A percentile compares a stretch with the other conserved stretches of the same genome.
phyloP scores from a whole-genome alignment of 2,329 filamentous ascomycete species.

The Akanthomyces lecanii region DNA sequence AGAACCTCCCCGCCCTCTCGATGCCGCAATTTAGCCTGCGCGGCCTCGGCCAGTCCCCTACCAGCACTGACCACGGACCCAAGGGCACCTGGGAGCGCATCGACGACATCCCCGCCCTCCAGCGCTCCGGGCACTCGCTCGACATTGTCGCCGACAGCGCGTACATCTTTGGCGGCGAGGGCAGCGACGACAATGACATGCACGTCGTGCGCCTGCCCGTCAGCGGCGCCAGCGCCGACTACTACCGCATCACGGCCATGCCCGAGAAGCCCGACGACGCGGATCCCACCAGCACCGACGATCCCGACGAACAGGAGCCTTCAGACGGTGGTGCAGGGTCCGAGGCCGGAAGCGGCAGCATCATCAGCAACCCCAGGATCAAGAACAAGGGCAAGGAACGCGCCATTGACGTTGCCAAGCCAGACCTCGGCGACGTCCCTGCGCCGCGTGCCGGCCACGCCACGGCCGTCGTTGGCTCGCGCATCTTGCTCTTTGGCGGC shows the following conservation, averaged over 20 bases:
- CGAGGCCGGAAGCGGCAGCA: slow-evolving; percentile 27
- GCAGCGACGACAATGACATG: slow-evolving; percentile 66
- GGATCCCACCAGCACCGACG: slow-evolving; percentile 15
- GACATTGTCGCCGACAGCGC: slow-evolving; percentile 53
- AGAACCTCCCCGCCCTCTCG: slow-evolving; percentile 40
- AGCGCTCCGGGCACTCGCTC: slow-evolving; percentile 70
- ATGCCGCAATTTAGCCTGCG: slow-evolving; percentile 14
- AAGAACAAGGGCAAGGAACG: slow-evolving; percentile 39
- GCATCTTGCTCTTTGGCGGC: slow-evolving; percentile 79
- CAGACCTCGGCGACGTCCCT: slow-evolving; percentile 48
- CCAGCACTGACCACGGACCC: slow-evolving; percentile 23
- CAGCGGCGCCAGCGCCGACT: slow-evolving; percentile 55
- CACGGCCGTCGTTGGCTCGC: slow-evolving; percentile 61
- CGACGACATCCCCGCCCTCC: slow-evolving; percentile 48
- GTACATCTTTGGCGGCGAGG: slow-evolving; percentile 75
- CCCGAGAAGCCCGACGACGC: slow-evolving; percentile 35
- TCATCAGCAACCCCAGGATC: slow-evolving; percentile 21
- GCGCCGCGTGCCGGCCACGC: slow-evolving; percentile 69
- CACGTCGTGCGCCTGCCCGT: slow-evolving; percentile 60
- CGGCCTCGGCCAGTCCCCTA: slow-evolving; percentile 5
- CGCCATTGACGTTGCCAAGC: slow-evolving; percentile 24
- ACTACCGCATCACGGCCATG: slow-evolving; percentile 51
- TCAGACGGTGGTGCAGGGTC: slow-evolving; percentile 33
- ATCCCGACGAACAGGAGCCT: slow-evolving; percentile 19
- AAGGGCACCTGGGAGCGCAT: slow-evolving; percentile 60